phyloP scores from a whole-genome alignment of 1,284 basidiomycete species.

The Boletus semigastroideus region DNA sequence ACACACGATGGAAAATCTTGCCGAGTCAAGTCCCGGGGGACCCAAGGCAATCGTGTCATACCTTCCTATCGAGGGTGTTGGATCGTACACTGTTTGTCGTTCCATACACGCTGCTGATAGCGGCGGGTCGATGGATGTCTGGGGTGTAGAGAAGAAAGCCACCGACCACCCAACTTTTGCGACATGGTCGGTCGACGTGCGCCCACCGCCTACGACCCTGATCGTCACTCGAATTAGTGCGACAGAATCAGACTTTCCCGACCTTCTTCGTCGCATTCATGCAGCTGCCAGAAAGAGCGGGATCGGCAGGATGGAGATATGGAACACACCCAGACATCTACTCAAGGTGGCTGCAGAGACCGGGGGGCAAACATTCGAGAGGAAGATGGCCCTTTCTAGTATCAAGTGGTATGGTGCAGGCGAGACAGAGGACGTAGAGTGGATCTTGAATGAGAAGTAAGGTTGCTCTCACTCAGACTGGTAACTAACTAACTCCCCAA shows the following conservation, averaged over 20 bases:
- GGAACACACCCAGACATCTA: slow-evolving; percentile 48
- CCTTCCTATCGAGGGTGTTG: slow-evolving; percentile 23
- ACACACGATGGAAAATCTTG: slow-evolving; percentile 21
- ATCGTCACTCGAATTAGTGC: slow-evolving; percentile 52
- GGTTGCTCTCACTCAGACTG: slow-evolving; percentile 8
- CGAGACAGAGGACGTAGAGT: slow-evolving; percentile 39
- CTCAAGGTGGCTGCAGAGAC: slow-evolving; percentile 31
- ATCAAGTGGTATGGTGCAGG: slow-evolving; percentile 59
- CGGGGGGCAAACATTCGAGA: slow-evolving; percentile 40
- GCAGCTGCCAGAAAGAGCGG: slow-evolving; percentile 40
- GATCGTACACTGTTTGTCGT: slow-evolving; percentile 16
- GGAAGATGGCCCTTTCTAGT: slow-evolving; percentile 51
- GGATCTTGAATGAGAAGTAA: slow-evolving; percentile 59
- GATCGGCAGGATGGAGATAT: slow-evolving; percentile 50
- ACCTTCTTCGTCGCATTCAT: slow-evolving; percentile 40
- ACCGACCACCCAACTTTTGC: slow-evolving; percentile 37
- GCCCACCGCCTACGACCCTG: slow-evolving; percentile 37
- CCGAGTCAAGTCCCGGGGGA: neutral
- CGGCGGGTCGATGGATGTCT: slow-evolving; percentile 28
- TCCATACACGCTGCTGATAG: slow-evolving; percentile 12
- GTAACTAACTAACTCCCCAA: neutral
- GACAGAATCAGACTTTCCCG: slow-evolving; percentile 36
- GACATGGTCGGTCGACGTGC: slow-evolving; percentile 54
- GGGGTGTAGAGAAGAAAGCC: slow-evolving; percentile 38
- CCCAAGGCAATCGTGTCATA: slow-evolving; percentile 18